phyloP scores from a whole-genome alignment of 2,329 filamentous ascomycete species.

The Colletotrichum sp. region DNA sequence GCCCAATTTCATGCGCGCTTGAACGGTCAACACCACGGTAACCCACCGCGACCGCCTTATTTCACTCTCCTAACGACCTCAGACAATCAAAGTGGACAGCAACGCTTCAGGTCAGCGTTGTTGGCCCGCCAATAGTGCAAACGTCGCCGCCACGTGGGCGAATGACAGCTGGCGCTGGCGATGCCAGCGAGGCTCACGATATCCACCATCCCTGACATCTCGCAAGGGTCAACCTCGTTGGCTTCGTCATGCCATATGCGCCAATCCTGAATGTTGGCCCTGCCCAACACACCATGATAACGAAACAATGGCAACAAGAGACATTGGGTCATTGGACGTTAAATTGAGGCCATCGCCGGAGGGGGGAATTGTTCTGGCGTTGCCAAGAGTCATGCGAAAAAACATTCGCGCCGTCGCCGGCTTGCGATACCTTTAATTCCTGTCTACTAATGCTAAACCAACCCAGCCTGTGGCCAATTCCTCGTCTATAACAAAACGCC shows the following conservation, averaged over 20 bases:
- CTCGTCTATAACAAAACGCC: not conserved
- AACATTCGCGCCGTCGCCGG: not conserved
- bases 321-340: not conserved
- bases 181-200: not conserved
- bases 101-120: not conserved
- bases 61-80: not conserved
- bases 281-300: not conserved
- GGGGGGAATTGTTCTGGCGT: too few species aligned
- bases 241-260: not conserved
- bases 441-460: not conserved
- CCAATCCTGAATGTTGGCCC: not conserved
- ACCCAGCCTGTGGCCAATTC: not conserved
- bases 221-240: slow-evolving; percentile 8
- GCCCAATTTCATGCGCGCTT: not conserved
- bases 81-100: not conserved
- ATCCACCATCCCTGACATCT: not conserved
- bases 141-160: slow-evolving; percentile 1
- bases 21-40: not conserved
- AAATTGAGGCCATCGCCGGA: not conserved
- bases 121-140: not conserved
- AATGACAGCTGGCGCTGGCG: not conserved
- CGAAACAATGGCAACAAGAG: not conserved
- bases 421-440: not conserved
- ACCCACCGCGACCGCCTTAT: not conserved
- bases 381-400: not conserved